These are phyloP conservation scores for Clitopilus passeckerianus DNA, from an alignment of 768 basidiomycete species.

Conservation along the genomic window DNA sequence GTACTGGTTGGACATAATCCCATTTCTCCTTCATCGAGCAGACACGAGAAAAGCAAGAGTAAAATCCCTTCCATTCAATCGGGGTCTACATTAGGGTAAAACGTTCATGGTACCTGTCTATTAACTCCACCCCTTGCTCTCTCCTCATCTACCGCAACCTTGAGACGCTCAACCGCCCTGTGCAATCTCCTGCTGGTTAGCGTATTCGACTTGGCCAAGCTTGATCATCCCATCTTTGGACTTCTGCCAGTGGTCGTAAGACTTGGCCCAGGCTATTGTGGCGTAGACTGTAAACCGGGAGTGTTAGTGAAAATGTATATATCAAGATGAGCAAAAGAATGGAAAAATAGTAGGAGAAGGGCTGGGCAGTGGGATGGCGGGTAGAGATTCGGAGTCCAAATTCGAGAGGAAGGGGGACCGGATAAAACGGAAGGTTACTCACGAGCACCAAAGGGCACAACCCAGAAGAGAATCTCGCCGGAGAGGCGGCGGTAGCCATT, in stretches of 20 bases:
- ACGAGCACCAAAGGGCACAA: conserved; percentile 76
- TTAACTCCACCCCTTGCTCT: background rate
- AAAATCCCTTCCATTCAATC: too few relatives aligned
- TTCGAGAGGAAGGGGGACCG: background rate
- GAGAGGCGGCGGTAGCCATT: conserved; percentile 80
- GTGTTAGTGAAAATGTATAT: too few relatives aligned
- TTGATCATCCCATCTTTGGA: background rate
- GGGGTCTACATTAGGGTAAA: too few relatives aligned
- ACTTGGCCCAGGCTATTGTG: background rate
- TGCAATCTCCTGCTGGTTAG: background rate
- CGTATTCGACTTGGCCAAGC: background rate
- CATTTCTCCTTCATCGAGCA: too few relatives aligned
- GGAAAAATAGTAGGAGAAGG: too few relatives aligned
- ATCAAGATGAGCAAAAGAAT: too few relatives aligned
- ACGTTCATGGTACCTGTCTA: background rate
- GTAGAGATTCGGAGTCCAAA: too few relatives aligned
- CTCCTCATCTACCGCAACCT: background rate
- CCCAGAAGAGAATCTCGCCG: conserved; percentile 72
- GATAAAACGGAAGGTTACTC: conserved; percentile 23
- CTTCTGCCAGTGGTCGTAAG: background rate
- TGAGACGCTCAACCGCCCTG: background rate
- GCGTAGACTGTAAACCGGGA: background rate
- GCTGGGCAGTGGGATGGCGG: too few relatives aligned
- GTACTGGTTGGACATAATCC: too few relatives aligned
- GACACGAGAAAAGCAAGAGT: too few relatives aligned